Percentiles rank a stretch among this genome's conserved stretches.
Evolutionary conservation across 257 asterid genomes (phyloP).

Genomic region (Ilex aquifolium): DNA sequence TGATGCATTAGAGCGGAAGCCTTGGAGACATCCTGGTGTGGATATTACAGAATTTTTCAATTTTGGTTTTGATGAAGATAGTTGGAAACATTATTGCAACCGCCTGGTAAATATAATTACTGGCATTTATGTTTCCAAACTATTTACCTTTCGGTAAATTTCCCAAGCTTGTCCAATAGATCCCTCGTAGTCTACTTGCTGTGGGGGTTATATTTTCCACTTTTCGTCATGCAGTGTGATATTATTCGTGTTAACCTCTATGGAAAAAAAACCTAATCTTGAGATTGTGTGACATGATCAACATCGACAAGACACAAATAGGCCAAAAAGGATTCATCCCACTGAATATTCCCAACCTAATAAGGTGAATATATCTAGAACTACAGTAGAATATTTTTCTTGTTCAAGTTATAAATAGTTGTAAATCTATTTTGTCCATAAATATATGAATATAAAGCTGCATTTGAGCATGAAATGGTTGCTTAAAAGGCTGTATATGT

Average conservation of each 20-base stretch:
- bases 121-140: not conserved
- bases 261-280: not conserved
- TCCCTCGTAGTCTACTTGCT: not conserved
- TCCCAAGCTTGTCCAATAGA: too few species aligned
- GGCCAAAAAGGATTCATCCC: slow-evolving; percentile 4
- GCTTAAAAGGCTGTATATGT: slow-evolving; percentile 5
- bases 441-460: slow-evolving; percentile 11
- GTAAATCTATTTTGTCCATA: too few species aligned
- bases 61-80: slow-evolving; percentile 37
- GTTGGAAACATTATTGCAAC: slow-evolving; percentile 33
- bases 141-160: not conserved
- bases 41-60: slow-evolving; percentile 41
- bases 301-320: slow-evolving; percentile 9
- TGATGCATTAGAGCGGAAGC: slow-evolving; percentile 29
- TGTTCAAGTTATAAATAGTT: too few species aligned
- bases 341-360: slow-evolving; percentile 8
- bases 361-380: slow-evolving; percentile 11
- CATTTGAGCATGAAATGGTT: slow-evolving; percentile 9
- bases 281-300: slow-evolving; percentile 20
- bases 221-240: too few species aligned
- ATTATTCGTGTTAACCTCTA: not conserved
- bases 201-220: too few species aligned
- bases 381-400: not conserved
- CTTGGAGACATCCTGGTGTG: slow-evolving; percentile 32
- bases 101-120: slow-evolving; percentile 21